Conservation (phyloP, 164 flowering plant species). For the Umbilicus rupestris region DNA sequence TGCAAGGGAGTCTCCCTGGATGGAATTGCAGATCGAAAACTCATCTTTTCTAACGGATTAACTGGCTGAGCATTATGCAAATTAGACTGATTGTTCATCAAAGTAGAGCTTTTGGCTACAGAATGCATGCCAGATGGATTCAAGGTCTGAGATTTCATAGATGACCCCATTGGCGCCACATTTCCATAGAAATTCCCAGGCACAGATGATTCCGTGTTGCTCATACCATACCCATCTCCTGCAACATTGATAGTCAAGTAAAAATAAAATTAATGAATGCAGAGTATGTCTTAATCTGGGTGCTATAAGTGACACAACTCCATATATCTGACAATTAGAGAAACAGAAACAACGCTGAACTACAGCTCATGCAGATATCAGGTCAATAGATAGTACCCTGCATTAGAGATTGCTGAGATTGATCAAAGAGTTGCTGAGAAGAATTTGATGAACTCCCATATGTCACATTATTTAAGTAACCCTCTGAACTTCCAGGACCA, state of each 20-base stretch:
- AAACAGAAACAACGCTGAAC: too few species aligned
- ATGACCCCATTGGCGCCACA: conserved; percentile 40
- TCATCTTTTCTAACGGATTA: conserved; percentile 44
- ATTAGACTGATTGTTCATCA: conserved; percentile 41
- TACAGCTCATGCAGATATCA: too few species aligned
- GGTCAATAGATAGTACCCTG: conserved; percentile 29
- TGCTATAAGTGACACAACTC: background rate
- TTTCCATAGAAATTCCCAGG: conserved; percentile 50
- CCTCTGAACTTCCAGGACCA: conserved; percentile 57
- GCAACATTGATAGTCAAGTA: conserved; percentile 22
- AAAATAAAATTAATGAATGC: background rate
- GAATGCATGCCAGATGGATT: conserved; percentile 39
- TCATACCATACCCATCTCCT: conserved; percentile 60
- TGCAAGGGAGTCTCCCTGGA: conserved; percentile 27
- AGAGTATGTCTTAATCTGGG: background rate
- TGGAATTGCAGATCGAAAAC: conserved; percentile 36
- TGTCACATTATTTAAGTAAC: conserved; percentile 34
- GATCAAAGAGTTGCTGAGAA: conserved; percentile 52
- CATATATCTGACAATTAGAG: background rate
- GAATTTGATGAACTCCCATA: conserved; percentile 47
- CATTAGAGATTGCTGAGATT: conserved; percentile 38
- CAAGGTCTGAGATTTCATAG: conserved; percentile 38
- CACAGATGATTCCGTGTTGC: conserved; percentile 43
- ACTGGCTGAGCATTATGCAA: conserved; percentile 24
- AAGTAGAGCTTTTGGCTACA: conserved; percentile 29